Conservation (phyloP, 352 stramenopile species). For the Pythium sukuiense region DNA sequence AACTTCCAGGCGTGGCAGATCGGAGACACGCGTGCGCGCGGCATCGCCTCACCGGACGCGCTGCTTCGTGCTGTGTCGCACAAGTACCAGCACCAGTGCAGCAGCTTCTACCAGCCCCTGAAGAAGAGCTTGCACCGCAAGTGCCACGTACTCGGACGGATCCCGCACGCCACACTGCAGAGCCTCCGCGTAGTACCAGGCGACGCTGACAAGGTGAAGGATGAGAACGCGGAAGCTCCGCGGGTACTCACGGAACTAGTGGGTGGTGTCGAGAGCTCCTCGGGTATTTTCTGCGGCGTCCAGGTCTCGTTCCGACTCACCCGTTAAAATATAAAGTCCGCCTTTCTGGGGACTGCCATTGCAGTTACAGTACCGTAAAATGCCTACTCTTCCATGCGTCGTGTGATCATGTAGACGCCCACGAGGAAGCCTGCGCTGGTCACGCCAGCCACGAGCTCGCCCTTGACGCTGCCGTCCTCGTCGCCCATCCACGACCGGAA, state of each 20-base stretch:
- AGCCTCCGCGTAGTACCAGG: neutral
- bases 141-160: slow-evolving; percentile 24
- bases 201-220: neutral
- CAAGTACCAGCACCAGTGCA: slow-evolving; percentile 31
- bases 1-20: slow-evolving; percentile 28
- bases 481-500: slow-evolving; percentile 49
- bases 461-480: slow-evolving; percentile 26
- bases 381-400: slow-evolving; percentile 7
- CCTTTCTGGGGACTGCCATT: neutral
- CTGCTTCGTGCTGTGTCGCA: slow-evolving; percentile 22
- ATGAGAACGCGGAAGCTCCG: neutral
- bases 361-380: neutral
- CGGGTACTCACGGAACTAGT: slow-evolving; percentile 22
- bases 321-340: slow-evolving; percentile 12
- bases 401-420: slow-evolving; percentile 40
- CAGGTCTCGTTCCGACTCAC: slow-evolving; percentile 24
- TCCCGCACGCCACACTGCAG: slow-evolving; percentile 20
- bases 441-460: slow-evolving; percentile 44
- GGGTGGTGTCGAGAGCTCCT: slow-evolving; percentile 18
- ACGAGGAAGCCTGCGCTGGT: slow-evolving; percentile 36
- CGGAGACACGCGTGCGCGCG: slow-evolving; percentile 23
- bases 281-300: slow-evolving; percentile 28
- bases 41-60: slow-evolving; percentile 11
- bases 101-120: slow-evolving; percentile 31
- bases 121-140: slow-evolving; percentile 26